Conservation (phyloP, 139 green algal genomes). For the Chlamydomonas incerta region DNA sequence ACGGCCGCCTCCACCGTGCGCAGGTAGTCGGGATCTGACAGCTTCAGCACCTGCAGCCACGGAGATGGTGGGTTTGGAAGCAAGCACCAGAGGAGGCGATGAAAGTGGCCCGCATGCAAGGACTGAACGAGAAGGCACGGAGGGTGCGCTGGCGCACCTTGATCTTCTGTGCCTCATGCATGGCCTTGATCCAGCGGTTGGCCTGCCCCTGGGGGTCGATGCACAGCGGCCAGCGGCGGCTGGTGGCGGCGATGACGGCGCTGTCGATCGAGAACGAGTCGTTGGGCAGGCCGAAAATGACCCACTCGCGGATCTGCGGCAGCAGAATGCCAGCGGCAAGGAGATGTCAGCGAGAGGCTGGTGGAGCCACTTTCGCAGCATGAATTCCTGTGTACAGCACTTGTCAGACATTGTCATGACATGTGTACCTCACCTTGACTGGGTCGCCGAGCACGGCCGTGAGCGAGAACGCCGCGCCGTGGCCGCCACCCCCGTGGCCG, state of each 20-base stretch:
- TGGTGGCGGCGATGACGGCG: constrained; percentile 65
- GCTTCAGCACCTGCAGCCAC: constrained; percentile 74
- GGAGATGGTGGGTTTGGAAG: no score
- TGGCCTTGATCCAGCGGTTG: constrained; percentile 85
- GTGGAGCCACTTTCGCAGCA: no score
- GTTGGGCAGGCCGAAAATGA: constrained; percentile 79
- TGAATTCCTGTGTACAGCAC: no score
- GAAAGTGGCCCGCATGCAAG: no score
- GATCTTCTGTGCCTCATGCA: constrained; percentile 71
- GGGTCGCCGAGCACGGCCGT: constrained; percentile 65
- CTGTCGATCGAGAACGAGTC: constrained; percentile 82
- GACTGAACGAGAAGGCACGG: no score
- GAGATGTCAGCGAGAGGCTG: no score
- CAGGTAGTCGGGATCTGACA: constrained; percentile 78
- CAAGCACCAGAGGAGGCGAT: no score
- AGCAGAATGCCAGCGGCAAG: no score
- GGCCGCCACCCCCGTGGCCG: neutral
- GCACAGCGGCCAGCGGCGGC: constrained; percentile 69
- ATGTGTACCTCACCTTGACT: constrained; percentile 64
- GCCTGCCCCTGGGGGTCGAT: constrained; percentile 82
- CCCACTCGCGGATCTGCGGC: constrained; percentile 75
- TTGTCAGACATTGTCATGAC: no score
- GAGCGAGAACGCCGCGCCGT: constrained; percentile 58
- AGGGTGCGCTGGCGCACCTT: constrained; percentile 52
- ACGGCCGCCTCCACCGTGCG: constrained; percentile 77